These are phyloP conservation scores for Solanum boliviense DNA, from an alignment of 257 asterid genomes.

Conservation along the genomic window DNA sequence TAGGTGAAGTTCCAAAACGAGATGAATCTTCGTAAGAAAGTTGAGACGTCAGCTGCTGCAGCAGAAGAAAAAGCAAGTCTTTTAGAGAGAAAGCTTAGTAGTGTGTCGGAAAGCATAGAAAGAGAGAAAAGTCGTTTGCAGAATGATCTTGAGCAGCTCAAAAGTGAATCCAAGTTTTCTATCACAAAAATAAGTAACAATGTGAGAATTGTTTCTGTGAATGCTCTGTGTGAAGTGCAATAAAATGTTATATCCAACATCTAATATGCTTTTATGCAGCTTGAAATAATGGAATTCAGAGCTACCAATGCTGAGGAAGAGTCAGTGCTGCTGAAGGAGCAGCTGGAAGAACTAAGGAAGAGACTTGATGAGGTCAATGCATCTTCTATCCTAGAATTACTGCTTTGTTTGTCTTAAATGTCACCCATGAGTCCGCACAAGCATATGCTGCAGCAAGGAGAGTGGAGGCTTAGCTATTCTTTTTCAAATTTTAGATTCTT, in stretches of 20 bases:
- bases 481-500: neutral
- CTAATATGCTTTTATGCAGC: constrained; percentile 30
- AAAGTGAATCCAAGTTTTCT: constrained; percentile 78
- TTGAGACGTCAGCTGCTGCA: constrained; percentile 61
- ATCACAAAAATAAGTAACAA: constrained; percentile 62
- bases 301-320: constrained; percentile 82
- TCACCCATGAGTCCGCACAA: neutral
- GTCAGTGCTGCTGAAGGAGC: constrained; percentile 52
- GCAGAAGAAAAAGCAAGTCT: constrained; percentile 71
- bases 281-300: constrained; percentile 76
- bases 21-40: constrained; percentile 62
- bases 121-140: constrained; percentile 66
- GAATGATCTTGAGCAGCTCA: constrained; percentile 68
- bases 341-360: constrained; percentile 52
- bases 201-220: constrained; percentile 30
- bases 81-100: constrained; percentile 53
- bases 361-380: constrained; percentile 52
- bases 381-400: constrained; percentile 1
- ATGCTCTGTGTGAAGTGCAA: neutral
- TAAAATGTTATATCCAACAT: constrained; percentile 2
- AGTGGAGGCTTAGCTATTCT: neutral
- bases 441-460: neutral
- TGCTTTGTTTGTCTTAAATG: neutral
- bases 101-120: constrained; percentile 50
- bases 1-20: constrained; percentile 72